A percentile compares a stretch with the other conserved stretches of the same genome.
Evolutionary conservation across 805 yeast species (phyloP).

Genomic region (Saccharomyces paradoxus): DNA sequence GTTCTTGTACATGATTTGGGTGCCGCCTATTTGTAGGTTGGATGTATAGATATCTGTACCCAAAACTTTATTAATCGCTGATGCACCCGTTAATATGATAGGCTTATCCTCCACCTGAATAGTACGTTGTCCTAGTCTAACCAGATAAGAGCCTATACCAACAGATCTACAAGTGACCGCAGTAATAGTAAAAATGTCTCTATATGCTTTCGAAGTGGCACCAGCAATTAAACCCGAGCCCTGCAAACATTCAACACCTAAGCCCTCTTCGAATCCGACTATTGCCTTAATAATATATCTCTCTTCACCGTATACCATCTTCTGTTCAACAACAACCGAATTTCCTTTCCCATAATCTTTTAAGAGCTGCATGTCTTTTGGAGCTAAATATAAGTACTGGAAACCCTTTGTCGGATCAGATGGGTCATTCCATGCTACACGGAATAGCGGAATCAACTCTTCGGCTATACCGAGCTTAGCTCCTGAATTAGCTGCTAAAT

Average conservation of each 20-base stretch:
- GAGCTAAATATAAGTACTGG: conserved; percentile 70
- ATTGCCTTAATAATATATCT: conserved; percentile 72
- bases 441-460: conserved; percentile 75
- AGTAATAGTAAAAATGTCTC: conserved; percentile 89
- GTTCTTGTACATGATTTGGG: conserved; percentile 92
- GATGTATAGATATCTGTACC: conserved; percentile 95
- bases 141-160: conserved; percentile 97
- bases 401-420: conserved; percentile 74
- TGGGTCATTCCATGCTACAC: conserved; percentile 83
- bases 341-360: conserved; percentile 49
- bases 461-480: conserved; percentile 96
- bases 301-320: conserved; percentile 74
- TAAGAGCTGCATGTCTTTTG: conserved; percentile 49
- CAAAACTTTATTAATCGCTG: conserved; percentile 87
- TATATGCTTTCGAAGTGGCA: conserved; percentile 91
- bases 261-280: conserved; percentile 86
- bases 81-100: conserved; percentile 93
- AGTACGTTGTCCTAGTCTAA: conserved; percentile 94
- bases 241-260: conserved; percentile 93
- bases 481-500: conserved; percentile 94
- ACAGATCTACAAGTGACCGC: conserved; percentile 95
- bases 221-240: conserved; percentile 98
- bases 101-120: conserved; percentile 97
- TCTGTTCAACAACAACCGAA: conserved; percentile 60
- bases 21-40: conserved; percentile 93